Evolutionary conservation across 495 filamentous ascomycete species (phyloP).

Genomic region (Aspergillus homomorphus): DNA sequence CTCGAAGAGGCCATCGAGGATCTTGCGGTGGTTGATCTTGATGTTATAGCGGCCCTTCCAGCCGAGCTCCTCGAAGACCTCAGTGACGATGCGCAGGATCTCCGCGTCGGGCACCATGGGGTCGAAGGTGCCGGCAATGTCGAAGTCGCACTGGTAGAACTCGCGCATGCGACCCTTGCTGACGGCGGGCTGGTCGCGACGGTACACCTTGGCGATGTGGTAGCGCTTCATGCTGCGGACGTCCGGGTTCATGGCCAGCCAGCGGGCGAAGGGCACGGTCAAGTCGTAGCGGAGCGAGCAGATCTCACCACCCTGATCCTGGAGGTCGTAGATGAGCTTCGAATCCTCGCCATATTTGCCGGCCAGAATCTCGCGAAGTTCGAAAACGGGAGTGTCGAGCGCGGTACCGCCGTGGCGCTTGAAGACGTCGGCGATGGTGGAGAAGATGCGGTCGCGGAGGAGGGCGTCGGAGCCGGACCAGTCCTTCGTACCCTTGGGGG

Average conservation of each 20-base stretch:
- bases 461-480: constrained; percentile 31
- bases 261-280: constrained; percentile 86
- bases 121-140: constrained; percentile 87
- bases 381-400: constrained; percentile 83
- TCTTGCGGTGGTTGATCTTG: constrained; percentile 94
- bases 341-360: constrained; percentile 93
- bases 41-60: constrained; percentile 73
- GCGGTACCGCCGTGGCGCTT: constrained; percentile 83
- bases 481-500: constrained; percentile 44
- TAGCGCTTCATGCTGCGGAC: constrained; percentile 79
- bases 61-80: constrained; percentile 79
- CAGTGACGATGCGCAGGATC: constrained; percentile 75
- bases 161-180: constrained; percentile 90
- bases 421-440: constrained; percentile 77
- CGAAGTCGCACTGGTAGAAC: constrained; percentile 98
- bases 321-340: constrained; percentile 86
- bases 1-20: constrained; percentile 87
- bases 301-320: constrained; percentile 81
- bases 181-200: constrained; percentile 74
- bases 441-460: constrained; percentile 77
- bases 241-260: constrained; percentile 77
- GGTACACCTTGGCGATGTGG: constrained; percentile 86
- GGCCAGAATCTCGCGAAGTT: constrained; percentile 72
- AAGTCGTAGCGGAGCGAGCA: constrained; percentile 86
- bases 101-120: constrained; percentile 97